Conservation (phyloP, 169 alveolate genomes). For the Plasmodium sp. region DNA sequence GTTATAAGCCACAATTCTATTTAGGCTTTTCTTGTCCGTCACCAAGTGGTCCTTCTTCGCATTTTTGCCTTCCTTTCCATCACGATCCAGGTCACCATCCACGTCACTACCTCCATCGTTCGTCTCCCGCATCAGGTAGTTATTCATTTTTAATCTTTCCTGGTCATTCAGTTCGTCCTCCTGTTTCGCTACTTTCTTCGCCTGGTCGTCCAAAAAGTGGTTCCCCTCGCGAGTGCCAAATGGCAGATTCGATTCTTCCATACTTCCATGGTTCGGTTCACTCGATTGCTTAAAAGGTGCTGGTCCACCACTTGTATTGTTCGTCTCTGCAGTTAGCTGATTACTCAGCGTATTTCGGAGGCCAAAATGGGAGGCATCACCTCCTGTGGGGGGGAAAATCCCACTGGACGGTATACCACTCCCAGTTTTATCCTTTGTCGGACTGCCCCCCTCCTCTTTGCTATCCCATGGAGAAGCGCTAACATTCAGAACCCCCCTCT, state of each 20-base stretch:
- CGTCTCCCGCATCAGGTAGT: neutral
- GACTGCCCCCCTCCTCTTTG: neutral
- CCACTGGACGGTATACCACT: neutral
- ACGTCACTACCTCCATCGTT: neutral
- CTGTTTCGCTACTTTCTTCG: neutral
- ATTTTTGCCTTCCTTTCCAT: neutral
- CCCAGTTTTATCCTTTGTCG: neutral
- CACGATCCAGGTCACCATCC: neutral
- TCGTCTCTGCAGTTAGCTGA: neutral
- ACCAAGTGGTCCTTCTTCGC: neutral
- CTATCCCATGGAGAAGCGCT: neutral
- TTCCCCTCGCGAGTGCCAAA: neutral
- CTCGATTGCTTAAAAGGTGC: neutral
- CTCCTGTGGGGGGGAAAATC: neutral
- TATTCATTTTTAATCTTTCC: neutral
- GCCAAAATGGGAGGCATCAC: neutral
- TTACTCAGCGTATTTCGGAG: neutral
- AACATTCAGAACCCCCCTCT: neutral
- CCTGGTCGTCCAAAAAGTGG: neutral
- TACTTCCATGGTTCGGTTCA: neutral
- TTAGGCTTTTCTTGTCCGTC: constrained; percentile 30
- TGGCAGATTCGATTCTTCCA: neutral
- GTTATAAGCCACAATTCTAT: constrained; percentile 36
- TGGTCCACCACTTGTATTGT: neutral
- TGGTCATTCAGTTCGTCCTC: neutral